These are phyloP conservation scores for Flagelloscypha sp. DNA, from an alignment of 768 basidiomycete species.

Conservation along the genomic window DNA sequence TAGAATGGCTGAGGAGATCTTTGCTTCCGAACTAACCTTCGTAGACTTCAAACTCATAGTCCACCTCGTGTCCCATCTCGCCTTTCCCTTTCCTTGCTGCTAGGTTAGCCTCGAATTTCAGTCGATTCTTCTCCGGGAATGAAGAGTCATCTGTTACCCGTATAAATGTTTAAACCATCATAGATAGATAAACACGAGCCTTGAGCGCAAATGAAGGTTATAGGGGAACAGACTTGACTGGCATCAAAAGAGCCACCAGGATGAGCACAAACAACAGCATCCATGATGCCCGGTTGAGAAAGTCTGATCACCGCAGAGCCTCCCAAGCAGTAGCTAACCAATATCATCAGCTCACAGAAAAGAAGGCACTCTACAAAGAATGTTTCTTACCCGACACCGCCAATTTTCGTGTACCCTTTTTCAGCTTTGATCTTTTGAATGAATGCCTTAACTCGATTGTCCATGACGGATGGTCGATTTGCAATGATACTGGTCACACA, in stretches of 20 bases:
- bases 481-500: constrained; percentile 18
- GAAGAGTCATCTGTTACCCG: too few relatives aligned
- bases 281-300: too few relatives aligned
- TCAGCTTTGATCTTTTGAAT: constrained; percentile 26
- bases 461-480: too few relatives aligned
- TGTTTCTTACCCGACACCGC: constrained; percentile 32
- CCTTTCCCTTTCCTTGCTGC: constrained; percentile 19
- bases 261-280: too few relatives aligned
- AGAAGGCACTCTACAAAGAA: background rate
- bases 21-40: constrained; percentile 22
- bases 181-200: constrained; percentile 16
- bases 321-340: constrained; percentile 11
- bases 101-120: constrained; percentile 24
- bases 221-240: too few relatives aligned
- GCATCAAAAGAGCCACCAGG: too few relatives aligned
- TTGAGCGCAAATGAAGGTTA: constrained; percentile 30
- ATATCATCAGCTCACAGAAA: too few relatives aligned
- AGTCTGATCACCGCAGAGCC: too few relatives aligned
- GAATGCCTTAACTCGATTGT: too few relatives aligned
- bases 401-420: constrained; percentile 35
- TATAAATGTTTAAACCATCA: too few relatives aligned
- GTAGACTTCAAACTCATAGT: constrained; percentile 29
- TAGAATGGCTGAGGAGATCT: too few relatives aligned
- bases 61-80: constrained; percentile 17
- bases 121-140: too few relatives aligned